phyloP scores from a whole-genome alignment of 495 filamentous ascomycete species.

The Talaromyces stipitatus region DNA sequence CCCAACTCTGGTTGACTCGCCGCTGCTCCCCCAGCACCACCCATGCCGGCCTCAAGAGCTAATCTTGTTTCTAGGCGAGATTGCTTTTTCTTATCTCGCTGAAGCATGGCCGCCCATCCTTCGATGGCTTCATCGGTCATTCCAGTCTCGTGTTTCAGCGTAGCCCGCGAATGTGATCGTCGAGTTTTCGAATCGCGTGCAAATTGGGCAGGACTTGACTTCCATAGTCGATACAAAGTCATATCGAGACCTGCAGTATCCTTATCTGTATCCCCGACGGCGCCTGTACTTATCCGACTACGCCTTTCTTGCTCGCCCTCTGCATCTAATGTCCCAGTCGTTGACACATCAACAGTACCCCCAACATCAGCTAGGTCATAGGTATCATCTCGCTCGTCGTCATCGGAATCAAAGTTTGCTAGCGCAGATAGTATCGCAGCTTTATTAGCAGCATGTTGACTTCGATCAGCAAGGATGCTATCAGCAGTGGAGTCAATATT shows the following conservation, averaged over 20 bases:
- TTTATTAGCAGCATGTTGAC: slow-evolving; percentile 58
- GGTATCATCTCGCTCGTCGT: slow-evolving; percentile 96
- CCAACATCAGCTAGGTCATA: slow-evolving; percentile 91
- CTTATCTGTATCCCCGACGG: slow-evolving; percentile 21
- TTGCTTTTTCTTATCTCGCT: slow-evolving; percentile 57
- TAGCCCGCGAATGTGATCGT: slow-evolving; percentile 48
- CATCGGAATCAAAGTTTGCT: slow-evolving; percentile 84
- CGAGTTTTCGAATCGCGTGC: slow-evolving; percentile 60
- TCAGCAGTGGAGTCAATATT: slow-evolving; percentile 59
- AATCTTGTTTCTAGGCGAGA: slow-evolving; percentile 60
- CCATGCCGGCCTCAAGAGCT: slow-evolving; percentile 45
- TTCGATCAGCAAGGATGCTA: slow-evolving; percentile 41
- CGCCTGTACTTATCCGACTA: slow-evolving; percentile 29
- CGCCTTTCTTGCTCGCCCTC: slow-evolving; percentile 24
- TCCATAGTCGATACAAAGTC: slow-evolving; percentile 60
- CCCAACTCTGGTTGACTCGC: slow-evolving; percentile 49
- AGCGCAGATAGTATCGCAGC: slow-evolving; percentile 87
- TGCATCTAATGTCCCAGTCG: slow-evolving; percentile 31
- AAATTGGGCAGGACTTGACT: slow-evolving; percentile 55
- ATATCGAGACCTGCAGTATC: slow-evolving; percentile 26
- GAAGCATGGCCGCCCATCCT: slow-evolving; percentile 84
- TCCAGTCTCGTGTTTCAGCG: slow-evolving; percentile 67
- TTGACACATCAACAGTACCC: slow-evolving; percentile 62
- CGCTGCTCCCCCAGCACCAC: slow-evolving; percentile 13
- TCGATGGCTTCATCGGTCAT: slow-evolving; percentile 95